A percentile compares a stretch with the other conserved stretches of the same genome.
phyloP scores from a whole-genome alignment of 1,139 yeast genomes.

The Pichia sp. region DNA sequence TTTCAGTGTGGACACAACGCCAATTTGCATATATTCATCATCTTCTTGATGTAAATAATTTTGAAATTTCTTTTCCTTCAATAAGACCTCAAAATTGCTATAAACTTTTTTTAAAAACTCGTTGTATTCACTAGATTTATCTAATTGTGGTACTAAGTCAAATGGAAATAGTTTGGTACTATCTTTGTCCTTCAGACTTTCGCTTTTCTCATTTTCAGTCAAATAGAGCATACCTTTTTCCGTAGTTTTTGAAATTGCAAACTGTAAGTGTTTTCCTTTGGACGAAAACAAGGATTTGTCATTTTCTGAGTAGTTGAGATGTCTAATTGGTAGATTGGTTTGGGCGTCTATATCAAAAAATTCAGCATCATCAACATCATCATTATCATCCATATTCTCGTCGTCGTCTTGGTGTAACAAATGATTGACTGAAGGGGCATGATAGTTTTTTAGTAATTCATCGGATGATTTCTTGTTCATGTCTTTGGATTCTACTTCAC shows the following conservation, averaged over 20 bases:
- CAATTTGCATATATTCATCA: slow-evolving; percentile 21
- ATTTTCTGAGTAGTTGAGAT: slow-evolving; percentile 27
- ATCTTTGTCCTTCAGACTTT: slow-evolving; percentile 15
- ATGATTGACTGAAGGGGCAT: slow-evolving; percentile 8
- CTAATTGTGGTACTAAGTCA: slow-evolving; percentile 26
- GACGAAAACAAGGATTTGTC: slow-evolving; percentile 1
- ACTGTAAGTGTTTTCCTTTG: slow-evolving; percentile 2
- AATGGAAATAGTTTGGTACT: slow-evolving; percentile 30
- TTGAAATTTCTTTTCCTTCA: slow-evolving; percentile 20
- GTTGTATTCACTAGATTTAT: slow-evolving; percentile 28
- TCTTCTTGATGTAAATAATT: slow-evolving; percentile 13
- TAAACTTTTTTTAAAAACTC: slow-evolving; percentile 26
- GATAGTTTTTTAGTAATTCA: slow-evolving; percentile 9
- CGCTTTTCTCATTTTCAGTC: neutral
- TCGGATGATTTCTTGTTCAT: neutral
- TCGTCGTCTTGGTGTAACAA: neutral
- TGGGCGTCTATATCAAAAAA: slow-evolving; percentile 27
- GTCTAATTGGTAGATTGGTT: slow-evolving; percentile 30
- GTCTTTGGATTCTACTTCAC: too few species aligned
- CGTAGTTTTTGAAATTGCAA: slow-evolving; percentile 4
- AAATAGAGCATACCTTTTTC: slow-evolving; percentile 7
- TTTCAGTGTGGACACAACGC: slow-evolving; percentile 20
- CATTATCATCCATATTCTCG: neutral
- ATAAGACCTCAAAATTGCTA: slow-evolving; percentile 22
- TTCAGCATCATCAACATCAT: slow-evolving; percentile 6